A percentile compares a stretch with the other conserved stretches of the same genome.
Evolutionary conservation across 2,329 filamentous ascomycete species (phyloP).

Genomic region (Colletotrichum salicis): DNA sequence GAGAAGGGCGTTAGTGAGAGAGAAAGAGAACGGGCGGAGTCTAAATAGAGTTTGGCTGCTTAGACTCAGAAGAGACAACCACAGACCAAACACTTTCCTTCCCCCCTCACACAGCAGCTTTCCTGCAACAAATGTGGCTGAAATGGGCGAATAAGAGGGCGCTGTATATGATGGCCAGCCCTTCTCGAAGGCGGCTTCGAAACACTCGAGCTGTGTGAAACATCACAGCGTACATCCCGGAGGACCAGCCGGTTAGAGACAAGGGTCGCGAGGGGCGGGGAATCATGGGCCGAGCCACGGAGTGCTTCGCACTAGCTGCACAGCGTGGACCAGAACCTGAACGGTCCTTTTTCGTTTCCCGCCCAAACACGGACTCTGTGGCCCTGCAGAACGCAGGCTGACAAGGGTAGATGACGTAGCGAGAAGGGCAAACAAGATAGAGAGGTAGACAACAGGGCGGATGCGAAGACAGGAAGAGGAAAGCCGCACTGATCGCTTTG

Average conservation of each 20-base stretch:
- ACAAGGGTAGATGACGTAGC: neutral
- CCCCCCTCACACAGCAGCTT: neutral
- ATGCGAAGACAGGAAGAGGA: neutral
- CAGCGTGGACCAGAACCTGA: neutral
- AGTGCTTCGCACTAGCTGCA: neutral
- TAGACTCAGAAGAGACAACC: neutral
- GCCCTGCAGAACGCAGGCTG: neutral
- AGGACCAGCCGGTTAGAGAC: slow-evolving; percentile 12
- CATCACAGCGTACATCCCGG: slow-evolving; percentile 30
- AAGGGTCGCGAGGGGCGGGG: slow-evolving; percentile 22
- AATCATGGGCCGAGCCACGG: neutral
- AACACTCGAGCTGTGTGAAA: slow-evolving; percentile 26
- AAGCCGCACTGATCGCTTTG: slow-evolving; percentile 4
- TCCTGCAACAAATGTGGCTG: neutral
- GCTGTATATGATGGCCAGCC: neutral
- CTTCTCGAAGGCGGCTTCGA: slow-evolving; percentile 31
- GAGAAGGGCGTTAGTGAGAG: too few species aligned
- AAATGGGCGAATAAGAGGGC: neutral
- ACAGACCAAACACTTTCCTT: neutral
- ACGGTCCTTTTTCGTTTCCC: neutral
- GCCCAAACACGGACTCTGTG: neutral
- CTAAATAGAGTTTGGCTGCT: slow-evolving; percentile 30
- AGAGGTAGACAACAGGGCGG: too few species aligned
- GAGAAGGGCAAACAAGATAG: neutral
- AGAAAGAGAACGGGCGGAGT: slow-evolving; percentile 1